A percentile compares a stretch with the other conserved stretches of the same genome.
Evolutionary conservation across 1,284 basidiomycete genomes (phyloP).

Genomic region (Pseudozyma tsukubaensis): DNA sequence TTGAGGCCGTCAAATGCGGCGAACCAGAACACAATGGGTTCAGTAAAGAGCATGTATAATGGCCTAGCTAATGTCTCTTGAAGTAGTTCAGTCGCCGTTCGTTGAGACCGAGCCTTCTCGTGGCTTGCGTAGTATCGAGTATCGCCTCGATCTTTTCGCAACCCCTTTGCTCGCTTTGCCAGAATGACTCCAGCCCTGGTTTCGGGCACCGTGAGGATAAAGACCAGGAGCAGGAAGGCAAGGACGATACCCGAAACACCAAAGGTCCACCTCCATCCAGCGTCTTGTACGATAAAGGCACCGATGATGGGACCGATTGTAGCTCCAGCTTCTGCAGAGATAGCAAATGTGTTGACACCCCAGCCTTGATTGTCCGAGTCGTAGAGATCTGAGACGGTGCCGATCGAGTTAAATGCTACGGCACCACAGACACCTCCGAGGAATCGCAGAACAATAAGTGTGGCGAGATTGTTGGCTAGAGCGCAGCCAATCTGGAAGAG

Average conservation of each 20-base stretch:
- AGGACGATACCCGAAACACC: conserved; percentile 53
- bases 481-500: conserved; percentile 52
- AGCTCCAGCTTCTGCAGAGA: conserved; percentile 53
- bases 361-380: conserved; percentile 54
- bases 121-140: conserved; percentile 66
- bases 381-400: conserved; percentile 57
- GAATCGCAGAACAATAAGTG: conserved; percentile 56
- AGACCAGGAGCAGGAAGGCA: conserved; percentile 35
- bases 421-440: conserved; percentile 55
- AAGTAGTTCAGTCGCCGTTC: conserved; percentile 41
- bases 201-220: conserved; percentile 54
- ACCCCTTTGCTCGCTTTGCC: conserved; percentile 62
- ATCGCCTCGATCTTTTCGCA: conserved; percentile 64
- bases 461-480: conserved; percentile 45
- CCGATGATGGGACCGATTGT: conserved; percentile 50
- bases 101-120: conserved; percentile 64
- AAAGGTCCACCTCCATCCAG: conserved; percentile 60
- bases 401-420: conserved; percentile 57
- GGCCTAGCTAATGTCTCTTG: conserved; percentile 61
- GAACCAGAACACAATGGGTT: conserved; percentile 65
- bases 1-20: conserved; percentile 62
- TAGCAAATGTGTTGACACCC: conserved; percentile 58
- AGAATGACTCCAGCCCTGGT: conserved; percentile 65
- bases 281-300: conserved; percentile 39
- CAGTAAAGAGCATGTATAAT: conserved; percentile 63